Evolutionary conservation across 139 green algal species (phyloP), one percentile per base, ranked within the genome.

Genomic region (Micromonas pusilla): DNA sequence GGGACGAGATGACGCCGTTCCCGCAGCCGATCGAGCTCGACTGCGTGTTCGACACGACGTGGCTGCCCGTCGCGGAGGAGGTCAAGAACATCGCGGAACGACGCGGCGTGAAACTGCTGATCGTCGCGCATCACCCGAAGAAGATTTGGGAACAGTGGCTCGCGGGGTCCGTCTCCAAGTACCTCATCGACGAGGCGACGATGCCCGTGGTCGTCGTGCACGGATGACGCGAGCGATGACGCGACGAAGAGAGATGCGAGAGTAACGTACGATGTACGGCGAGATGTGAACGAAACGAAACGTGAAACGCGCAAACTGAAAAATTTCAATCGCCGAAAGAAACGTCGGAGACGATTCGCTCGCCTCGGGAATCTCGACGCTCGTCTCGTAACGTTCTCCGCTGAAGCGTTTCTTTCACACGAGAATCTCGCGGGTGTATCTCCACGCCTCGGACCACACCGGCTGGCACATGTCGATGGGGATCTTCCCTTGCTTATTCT

Each of bases 391-490:
- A 57, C 45, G 9, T 57, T 57, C 45, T 16, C 45, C 45, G 45
- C 45, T 57, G 9, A 57, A n/a, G 1, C 37, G 33, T 2, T 1
- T 16, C 16, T 53, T 57, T 23, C 5, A 23, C 26, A 52, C 73
- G 21, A 79, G 28, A 31, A 68, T 21, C 31, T 79, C 54, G 1
- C 26, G n/a, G 23, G 34, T 36, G 73, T 72, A 79, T n/a, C 36
- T 70, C 28, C 36, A 79, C 54, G 54, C 31, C 25, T 79, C 38
- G 31, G 52, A 71, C 73, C 73, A 79, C 1, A 63, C 23, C 3
- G 73, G 26, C 60, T 79, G 52, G 52, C 73, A 79, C 23, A 71
- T n/a, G 30, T 79, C 73, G 38, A 81, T 76, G 1, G 77, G 77
- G 38, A 81, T 28, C 30, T 52, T 45, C 20, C 70, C 77, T 45